These are phyloP conservation scores for Paramecium biaurelia DNA, from an alignment of 73 alveolate genomes.

Conservation along the genomic window DNA sequence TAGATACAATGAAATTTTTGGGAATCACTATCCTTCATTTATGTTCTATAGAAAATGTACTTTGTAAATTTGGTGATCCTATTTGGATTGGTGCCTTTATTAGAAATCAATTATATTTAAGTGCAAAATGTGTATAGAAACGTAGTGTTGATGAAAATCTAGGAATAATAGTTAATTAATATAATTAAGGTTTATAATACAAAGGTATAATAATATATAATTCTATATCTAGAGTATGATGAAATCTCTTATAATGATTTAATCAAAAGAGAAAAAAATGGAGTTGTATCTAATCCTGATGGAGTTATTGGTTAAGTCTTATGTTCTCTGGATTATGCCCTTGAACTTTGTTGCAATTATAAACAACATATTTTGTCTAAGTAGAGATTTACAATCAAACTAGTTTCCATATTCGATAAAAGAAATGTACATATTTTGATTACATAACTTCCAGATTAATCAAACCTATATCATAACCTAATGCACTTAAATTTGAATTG, in stretches of 20 bases:
- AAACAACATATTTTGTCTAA: background rate
- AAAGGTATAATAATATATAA: background rate
- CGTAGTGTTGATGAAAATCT: conserved; percentile 67
- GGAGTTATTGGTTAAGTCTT: conserved; percentile 74
- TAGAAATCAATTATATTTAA: background rate
- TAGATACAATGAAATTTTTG: conserved; percentile 58
- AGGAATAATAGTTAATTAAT: conserved; percentile 71
- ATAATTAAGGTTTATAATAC: conserved; percentile 51
- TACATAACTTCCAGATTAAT: conserved; percentile 42
- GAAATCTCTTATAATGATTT: conserved; percentile 67
- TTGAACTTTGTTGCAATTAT: background rate
- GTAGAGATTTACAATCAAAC: conserved; percentile 35
- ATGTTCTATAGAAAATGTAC: conserved; percentile 81
- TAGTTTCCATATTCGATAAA: conserved; percentile 77
- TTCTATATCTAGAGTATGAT: conserved; percentile 61
- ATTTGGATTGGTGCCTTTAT: conserved; percentile 67
- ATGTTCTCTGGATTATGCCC: conserved; percentile 43
- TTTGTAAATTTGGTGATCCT: conserved; percentile 80
- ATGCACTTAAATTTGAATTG: conserved; percentile 82
- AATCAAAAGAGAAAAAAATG: conserved; percentile 48
- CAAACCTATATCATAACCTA: conserved; percentile 58
- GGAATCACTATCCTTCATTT: conserved; percentile 67
- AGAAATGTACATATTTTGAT: conserved; percentile 72
- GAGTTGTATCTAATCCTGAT: conserved; percentile 60
- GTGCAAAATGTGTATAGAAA: conserved; percentile 65